A percentile compares a stretch with the other conserved stretches of the same genome.
Conservation (phyloP, 1,284 basidiomycete species). For the Pisolithus thermaeus region DNA sequence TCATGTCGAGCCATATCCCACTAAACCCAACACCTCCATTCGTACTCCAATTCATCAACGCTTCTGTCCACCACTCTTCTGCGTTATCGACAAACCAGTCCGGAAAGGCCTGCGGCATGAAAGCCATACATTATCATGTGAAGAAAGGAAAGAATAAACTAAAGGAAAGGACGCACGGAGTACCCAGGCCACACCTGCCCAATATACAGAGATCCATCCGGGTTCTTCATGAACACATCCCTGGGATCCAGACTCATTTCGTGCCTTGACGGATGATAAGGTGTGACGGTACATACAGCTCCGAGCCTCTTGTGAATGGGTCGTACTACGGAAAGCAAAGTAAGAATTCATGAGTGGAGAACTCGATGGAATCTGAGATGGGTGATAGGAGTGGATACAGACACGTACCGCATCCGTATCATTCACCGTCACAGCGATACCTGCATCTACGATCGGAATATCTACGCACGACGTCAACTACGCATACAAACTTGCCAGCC, state of each 20-base stretch:
- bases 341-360: background rate
- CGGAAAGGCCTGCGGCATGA: conserved; percentile 42
- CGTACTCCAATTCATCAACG: conserved; percentile 53
- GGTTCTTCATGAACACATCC: conserved; percentile 60
- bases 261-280: background rate
- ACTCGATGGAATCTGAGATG: background rate
- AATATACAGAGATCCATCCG: conserved; percentile 59
- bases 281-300: conserved; percentile 27
- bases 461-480: conserved; percentile 22
- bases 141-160: background rate
- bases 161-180: conserved; percentile 27
- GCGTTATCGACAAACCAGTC: conserved; percentile 66
- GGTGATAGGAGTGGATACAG: background rate
- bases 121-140: background rate
- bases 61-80: conserved; percentile 54
- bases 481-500: background rate
- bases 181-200: conserved; percentile 63
- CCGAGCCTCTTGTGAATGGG: conserved; percentile 38
- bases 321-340: conserved; percentile 33
- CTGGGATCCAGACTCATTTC: conserved; percentile 25
- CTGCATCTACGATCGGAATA: conserved; percentile 41
- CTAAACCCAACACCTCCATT: conserved; percentile 53
- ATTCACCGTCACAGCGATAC: conserved; percentile 33
- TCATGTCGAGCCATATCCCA: conserved; percentile 78
- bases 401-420: conserved; percentile 35